phyloP scores from a whole-genome alignment of 1,284 basidiomycete genomes.

The Vanrija sp. region DNA sequence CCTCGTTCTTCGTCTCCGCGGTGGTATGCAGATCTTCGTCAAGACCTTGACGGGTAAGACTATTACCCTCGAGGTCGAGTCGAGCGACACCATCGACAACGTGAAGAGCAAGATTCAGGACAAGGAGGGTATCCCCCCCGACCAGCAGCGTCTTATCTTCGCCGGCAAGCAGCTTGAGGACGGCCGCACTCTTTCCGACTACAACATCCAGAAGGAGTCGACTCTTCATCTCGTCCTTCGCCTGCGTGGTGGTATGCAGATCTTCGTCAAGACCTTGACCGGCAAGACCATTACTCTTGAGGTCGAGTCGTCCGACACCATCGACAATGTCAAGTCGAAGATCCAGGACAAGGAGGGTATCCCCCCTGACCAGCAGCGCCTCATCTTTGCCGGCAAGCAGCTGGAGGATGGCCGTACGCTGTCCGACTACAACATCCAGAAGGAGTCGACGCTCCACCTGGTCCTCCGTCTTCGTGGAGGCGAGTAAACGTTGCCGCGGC shows the following conservation, averaged over 20 bases:
- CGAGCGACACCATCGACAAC: constrained; percentile 60
- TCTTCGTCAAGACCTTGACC: constrained; percentile 81
- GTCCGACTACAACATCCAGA: constrained; percentile 70
- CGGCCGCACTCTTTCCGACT: constrained; percentile 88
- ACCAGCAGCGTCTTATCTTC: constrained; percentile 91
- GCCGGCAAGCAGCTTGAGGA: constrained; percentile 96
- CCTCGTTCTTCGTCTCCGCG: constrained; percentile 78
- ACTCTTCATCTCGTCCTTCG: constrained; percentile 52
- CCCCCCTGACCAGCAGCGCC: constrained; percentile 87
- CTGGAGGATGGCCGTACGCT: constrained; percentile 94
- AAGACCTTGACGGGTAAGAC: constrained; percentile 58
- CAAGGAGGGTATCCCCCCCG: constrained; percentile 74
- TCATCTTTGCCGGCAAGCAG: constrained; percentile 94
- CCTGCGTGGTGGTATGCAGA: constrained; percentile 48
- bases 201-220: constrained; percentile 56
- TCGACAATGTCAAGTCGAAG: constrained; percentile 60
- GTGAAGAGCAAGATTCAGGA: constrained; percentile 59
- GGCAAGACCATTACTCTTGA: constrained; percentile 73
- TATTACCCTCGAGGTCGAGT: constrained; percentile 59
- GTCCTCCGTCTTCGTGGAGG: constrained; percentile 49
- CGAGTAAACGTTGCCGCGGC: constrained; percentile 4
- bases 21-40: constrained; percentile 77
- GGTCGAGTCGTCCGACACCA: constrained; percentile 56
- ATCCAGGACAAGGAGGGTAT: constrained; percentile 65
- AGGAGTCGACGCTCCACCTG: constrained; percentile 50